These are phyloP conservation scores for Penicillium vulpinum DNA, from an alignment of 2,329 filamentous ascomycete species.

Conservation along the genomic window DNA sequence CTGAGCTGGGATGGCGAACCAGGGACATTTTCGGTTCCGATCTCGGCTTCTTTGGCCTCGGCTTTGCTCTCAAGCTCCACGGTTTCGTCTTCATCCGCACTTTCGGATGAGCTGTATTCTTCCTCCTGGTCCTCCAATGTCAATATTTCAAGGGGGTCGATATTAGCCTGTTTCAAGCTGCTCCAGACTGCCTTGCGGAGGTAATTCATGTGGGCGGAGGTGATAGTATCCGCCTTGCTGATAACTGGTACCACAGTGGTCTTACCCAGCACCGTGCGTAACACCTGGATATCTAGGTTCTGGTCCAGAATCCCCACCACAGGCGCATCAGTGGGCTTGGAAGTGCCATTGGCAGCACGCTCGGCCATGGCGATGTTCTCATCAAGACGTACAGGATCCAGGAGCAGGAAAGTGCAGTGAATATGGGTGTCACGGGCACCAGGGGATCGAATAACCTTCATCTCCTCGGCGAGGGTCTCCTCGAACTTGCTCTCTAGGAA, in stretches of 20 bases:
- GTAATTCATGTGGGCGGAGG: conserved; percentile 88
- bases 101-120: conserved; percentile 54
- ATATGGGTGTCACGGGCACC: conserved; percentile 96
- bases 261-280: conserved; percentile 85
- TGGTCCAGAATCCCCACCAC: conserved; percentile 74
- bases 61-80: conserved; percentile 28
- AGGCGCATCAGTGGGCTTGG: conserved; percentile 44
- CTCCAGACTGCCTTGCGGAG: conserved; percentile 90
- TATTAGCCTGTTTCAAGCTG: conserved; percentile 77
- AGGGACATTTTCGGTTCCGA: conserved; percentile 26
- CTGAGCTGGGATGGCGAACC: conserved; percentile 36
- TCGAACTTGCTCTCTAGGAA: conserved; percentile 99
- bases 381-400: conserved; percentile 85
- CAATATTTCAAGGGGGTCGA: conserved; percentile 85
- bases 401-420: conserved; percentile 87
- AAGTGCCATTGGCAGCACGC: conserved; percentile 55
- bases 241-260: conserved; percentile 95
- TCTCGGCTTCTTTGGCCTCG: conserved; percentile 23
- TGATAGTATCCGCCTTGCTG: conserved; percentile 94
- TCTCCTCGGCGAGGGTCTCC: conserved; percentile 95
- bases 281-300: conserved; percentile 83
- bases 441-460: conserved; percentile 92
- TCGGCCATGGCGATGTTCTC: conserved; percentile 72
- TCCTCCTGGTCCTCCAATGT: conserved; percentile 75
- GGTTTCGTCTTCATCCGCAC: conserved; percentile 49